Conservation (phyloP, 768 basidiomycete genomes). For the Pleurotus tuber-regium region DNA sequence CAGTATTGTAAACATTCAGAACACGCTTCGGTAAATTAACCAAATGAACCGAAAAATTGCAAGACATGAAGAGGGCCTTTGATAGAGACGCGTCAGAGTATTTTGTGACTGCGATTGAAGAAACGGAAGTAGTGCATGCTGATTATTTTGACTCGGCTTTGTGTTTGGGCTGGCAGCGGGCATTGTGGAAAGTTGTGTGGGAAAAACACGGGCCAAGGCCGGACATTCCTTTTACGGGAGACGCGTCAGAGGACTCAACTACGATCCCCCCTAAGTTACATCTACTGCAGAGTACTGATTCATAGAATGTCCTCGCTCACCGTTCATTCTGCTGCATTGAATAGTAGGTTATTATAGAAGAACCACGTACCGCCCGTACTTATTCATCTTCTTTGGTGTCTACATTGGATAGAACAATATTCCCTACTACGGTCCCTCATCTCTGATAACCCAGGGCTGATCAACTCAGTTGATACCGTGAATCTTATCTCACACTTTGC, state of each 20-base stretch:
- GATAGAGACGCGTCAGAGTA: slow-evolving; percentile 76
- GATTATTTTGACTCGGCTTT: slow-evolving; percentile 24
- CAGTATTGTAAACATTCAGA: slow-evolving; percentile 19
- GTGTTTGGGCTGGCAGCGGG: slow-evolving; percentile 23
- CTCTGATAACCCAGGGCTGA: slow-evolving; percentile 55
- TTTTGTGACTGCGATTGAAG: slow-evolving; percentile 78
- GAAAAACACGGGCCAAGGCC: neutral
- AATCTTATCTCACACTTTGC: slow-evolving; percentile 11
- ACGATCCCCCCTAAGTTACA: too few species aligned
- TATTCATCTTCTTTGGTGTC: slow-evolving; percentile 8
- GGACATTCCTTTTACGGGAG: neutral
- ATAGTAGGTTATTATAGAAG: slow-evolving; percentile 38
- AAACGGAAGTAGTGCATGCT: slow-evolving; percentile 76
- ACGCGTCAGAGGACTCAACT: slow-evolving; percentile 10
- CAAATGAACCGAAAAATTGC: slow-evolving; percentile 77
- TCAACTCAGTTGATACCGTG: slow-evolving; percentile 67
- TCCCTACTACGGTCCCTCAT: slow-evolving; percentile 67
- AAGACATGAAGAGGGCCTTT: slow-evolving; percentile 84
- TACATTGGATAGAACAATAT: slow-evolving; percentile 53
- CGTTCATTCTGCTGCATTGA: slow-evolving; percentile 68
- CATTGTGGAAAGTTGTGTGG: slow-evolving; percentile 26
- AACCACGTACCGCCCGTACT: neutral
- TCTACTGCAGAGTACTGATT: neutral
- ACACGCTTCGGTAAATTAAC: slow-evolving; percentile 2
- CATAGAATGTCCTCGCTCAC: slow-evolving; percentile 41